A percentile compares a stretch with the other conserved stretches of the same genome.
phyloP scores from a whole-genome alignment of 768 basidiomycete genomes.

The Tubosaeta sp. region DNA sequence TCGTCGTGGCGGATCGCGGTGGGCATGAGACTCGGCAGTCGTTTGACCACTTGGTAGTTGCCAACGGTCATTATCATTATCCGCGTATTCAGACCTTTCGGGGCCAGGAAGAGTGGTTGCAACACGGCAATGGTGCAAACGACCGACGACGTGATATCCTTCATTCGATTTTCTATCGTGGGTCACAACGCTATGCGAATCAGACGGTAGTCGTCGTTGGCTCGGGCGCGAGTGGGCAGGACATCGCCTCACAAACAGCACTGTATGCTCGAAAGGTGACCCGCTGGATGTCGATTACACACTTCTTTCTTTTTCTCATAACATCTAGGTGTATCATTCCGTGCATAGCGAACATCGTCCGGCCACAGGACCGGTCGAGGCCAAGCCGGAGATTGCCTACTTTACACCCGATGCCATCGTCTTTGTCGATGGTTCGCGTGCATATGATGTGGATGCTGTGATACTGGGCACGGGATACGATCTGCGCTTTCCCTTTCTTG shows the following conservation, averaged over 20 bases:
- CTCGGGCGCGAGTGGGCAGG: conserved; percentile 43
- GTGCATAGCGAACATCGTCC: conserved; percentile 26
- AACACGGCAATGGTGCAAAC: conserved; percentile 12
- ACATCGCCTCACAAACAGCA: conserved; percentile 41
- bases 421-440: conserved; percentile 43
- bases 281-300: background rate
- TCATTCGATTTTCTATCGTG: conserved; percentile 53
- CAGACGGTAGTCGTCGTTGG: conserved; percentile 49
- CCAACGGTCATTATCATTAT: conserved; percentile 53
- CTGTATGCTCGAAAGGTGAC: conserved; percentile 39
- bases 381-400: conserved; percentile 45
- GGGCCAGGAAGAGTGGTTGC: conserved; percentile 49
- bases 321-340: conserved; percentile 32
- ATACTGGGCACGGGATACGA: conserved; percentile 57
- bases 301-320: background rate
- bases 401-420: conserved; percentile 43
- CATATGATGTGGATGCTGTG: conserved; percentile 41
- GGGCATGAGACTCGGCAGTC: conserved; percentile 19
- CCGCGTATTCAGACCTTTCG: conserved; percentile 43
- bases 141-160: conserved; percentile 36
- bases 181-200: conserved; percentile 39
- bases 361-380: conserved; percentile 18
- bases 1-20: conserved; percentile 29
- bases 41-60: conserved; percentile 54
- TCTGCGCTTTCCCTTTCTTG: conserved; percentile 46